Evolutionary conservation across 1,139 yeast genomes (phyloP).

Genomic region (Pichia kudriavzevii): DNA sequence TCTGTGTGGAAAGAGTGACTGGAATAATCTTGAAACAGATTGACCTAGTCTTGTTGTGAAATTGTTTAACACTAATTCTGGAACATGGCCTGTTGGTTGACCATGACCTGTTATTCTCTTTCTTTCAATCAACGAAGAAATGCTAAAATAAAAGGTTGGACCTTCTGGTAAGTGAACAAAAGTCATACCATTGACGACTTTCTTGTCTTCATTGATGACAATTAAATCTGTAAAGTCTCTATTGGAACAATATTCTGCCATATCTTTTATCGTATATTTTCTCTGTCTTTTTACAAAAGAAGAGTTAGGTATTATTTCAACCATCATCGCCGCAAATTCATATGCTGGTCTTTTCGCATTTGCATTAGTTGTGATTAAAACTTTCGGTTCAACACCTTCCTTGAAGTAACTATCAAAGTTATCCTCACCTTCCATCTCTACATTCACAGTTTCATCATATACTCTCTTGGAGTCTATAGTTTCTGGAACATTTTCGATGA

Average conservation of each 20-base stretch:
- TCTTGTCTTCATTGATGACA: slow-evolving; percentile 89
- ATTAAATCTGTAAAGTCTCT: slow-evolving; percentile 82
- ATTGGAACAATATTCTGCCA: slow-evolving; percentile 72
- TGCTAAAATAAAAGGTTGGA: slow-evolving; percentile 85
- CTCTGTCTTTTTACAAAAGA: slow-evolving; percentile 82
- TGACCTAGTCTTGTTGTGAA: slow-evolving; percentile 88
- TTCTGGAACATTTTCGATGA: slow-evolving; percentile 72
- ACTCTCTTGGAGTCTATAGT: slow-evolving; percentile 87
- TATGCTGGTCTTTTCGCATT: slow-evolving; percentile 82
- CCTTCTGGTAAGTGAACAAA: slow-evolving; percentile 92
- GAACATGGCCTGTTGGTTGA: slow-evolving; percentile 79
- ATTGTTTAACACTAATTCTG: slow-evolving; percentile 86
- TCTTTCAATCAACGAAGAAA: slow-evolving; percentile 74
- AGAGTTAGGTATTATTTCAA: slow-evolving; percentile 79
- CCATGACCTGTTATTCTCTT: slow-evolving; percentile 82
- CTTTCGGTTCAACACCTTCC: slow-evolving; percentile 60
- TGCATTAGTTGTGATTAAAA: slow-evolving; percentile 80
- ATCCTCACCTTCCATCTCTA: slow-evolving; percentile 75
- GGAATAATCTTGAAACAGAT: slow-evolving; percentile 87
- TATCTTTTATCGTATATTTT: slow-evolving; percentile 77
- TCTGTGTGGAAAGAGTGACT: slow-evolving; percentile 80
- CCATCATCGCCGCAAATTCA: slow-evolving; percentile 79
- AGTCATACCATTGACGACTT: slow-evolving; percentile 83
- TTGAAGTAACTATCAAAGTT: slow-evolving; percentile 62
- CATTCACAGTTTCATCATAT: slow-evolving; percentile 78